Evolutionary conservation across 2,329 filamentous ascomycete species (phyloP).

Genomic region (Parastagonospora avenae): DNA sequence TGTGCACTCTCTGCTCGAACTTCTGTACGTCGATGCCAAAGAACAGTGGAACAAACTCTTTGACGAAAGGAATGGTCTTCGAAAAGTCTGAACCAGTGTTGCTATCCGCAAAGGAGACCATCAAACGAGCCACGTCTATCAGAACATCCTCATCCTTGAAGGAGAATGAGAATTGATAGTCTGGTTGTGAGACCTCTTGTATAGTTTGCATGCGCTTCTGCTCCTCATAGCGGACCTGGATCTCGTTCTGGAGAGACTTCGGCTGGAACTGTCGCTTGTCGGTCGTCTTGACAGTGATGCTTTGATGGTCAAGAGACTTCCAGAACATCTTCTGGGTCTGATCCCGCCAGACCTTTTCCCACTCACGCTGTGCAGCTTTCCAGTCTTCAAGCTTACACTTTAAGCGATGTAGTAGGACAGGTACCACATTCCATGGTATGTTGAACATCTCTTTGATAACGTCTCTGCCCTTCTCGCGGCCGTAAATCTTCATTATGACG

Average conservation of each 20-base stretch:
- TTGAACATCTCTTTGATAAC: conserved; percentile 87
- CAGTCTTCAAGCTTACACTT: conserved; percentile 98
- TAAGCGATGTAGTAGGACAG: conserved; percentile 82
- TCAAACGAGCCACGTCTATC: conserved; percentile 52
- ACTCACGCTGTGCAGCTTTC: conserved; percentile 95
- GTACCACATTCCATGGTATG: conserved; percentile 84
- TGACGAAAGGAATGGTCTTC: conserved; percentile 53
- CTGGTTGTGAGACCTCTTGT: conserved; percentile 62
- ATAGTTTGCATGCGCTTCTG: conserved; percentile 74
- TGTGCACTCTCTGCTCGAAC: conserved; percentile 70
- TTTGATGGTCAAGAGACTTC: conserved; percentile 96
- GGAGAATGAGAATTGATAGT: conserved; percentile 75
- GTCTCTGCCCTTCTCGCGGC: conserved; percentile 77
- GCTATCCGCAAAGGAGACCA: conserved; percentile 52
- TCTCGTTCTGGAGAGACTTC: conserved; percentile 87
- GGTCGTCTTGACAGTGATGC: conserved; percentile 81
- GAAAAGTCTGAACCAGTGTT: conserved; percentile 51
- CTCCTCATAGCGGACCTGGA: conserved; percentile 92
- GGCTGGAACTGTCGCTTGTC: conserved; percentile 92
- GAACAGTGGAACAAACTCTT: conserved; percentile 57
- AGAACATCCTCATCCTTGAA: conserved; percentile 66
- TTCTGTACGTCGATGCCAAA: conserved; percentile 57
- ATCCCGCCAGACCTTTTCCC: conserved; percentile 98
- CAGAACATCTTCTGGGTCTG: conserved; percentile 95
- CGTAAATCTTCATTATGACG: conserved; percentile 97